Percentiles rank a stretch among this genome's conserved stretches.
Evolutionary conservation across 1,284 basidiomycete genomes (phyloP).

Genomic region (Malassezia brasiliensis): DNA sequence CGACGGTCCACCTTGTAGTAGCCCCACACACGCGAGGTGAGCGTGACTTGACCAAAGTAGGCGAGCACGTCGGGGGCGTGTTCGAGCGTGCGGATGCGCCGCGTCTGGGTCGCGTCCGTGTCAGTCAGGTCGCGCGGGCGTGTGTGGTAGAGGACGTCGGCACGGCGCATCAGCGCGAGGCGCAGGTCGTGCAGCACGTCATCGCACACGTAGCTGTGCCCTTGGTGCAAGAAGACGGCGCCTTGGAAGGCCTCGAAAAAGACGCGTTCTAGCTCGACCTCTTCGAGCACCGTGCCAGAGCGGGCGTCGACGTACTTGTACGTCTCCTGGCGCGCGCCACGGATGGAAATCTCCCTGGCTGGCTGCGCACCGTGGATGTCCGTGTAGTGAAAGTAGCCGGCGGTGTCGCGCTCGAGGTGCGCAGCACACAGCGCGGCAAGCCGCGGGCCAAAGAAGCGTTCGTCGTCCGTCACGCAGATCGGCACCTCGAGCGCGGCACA

Average conservation of each 20-base stretch:
- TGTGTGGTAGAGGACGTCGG: conserved; percentile 75
- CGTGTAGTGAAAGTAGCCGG: conserved; percentile 70
- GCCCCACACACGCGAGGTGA: conserved; percentile 65
- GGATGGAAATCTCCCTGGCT: conserved; percentile 62
- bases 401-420: conserved; percentile 56
- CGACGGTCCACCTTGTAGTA: conserved; percentile 45
- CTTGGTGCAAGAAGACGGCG: conserved; percentile 50
- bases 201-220: conserved; percentile 55
- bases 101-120: conserved; percentile 67
- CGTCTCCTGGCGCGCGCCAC: conserved; percentile 67
- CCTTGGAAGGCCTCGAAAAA: conserved; percentile 66
- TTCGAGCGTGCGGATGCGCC: conserved; percentile 64
- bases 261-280: conserved; percentile 73
- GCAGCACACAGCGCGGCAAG: conserved; percentile 52
- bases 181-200: conserved; percentile 72
- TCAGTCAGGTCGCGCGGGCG: conserved; percentile 57
- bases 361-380: conserved; percentile 69
- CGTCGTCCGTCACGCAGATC: conserved; percentile 57
- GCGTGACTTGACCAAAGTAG: conserved; percentile 64
- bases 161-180: conserved; percentile 61
- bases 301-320: conserved; percentile 67
- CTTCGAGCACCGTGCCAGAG: conserved; percentile 60
- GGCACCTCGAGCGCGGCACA: conserved; percentile 84
- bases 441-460: conserved; percentile 60
- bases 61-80: conserved; percentile 52